phyloP scores from a whole-genome alignment of 345 rosid genomes.

The Arabidopsis suecica region DNA sequence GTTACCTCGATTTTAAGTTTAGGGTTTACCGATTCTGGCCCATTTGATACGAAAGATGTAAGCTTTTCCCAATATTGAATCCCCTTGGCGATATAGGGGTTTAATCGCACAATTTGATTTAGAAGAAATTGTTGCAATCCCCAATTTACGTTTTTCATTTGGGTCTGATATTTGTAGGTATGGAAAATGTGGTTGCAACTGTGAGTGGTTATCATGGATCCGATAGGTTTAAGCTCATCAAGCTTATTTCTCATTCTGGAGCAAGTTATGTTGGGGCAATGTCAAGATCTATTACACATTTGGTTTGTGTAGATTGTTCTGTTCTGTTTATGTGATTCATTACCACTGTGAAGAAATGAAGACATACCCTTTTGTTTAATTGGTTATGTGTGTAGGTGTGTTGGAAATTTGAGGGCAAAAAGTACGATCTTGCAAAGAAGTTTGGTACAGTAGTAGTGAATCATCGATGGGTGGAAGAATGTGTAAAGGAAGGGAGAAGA shows the following conservation, averaged over 20 bases:
- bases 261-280: slow-evolving; percentile 82
- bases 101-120: background rate
- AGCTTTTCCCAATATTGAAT: background rate
- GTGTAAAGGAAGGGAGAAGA: slow-evolving; percentile 63
- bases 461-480: slow-evolving; percentile 89
- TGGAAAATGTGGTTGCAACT: slow-evolving; percentile 90
- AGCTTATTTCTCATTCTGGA: slow-evolving; percentile 69
- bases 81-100: background rate
- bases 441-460: slow-evolving; percentile 62
- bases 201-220: slow-evolving; percentile 88
- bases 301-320: slow-evolving; percentile 53
- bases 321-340: background rate
- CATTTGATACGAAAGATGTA: background rate
- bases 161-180: slow-evolving; percentile 51
- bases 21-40: background rate
- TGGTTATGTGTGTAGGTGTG: slow-evolving; percentile 61
- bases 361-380: slow-evolving; percentile 6
- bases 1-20: background rate
- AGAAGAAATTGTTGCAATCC: background rate
- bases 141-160: background rate
- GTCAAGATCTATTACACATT: slow-evolving; percentile 75
- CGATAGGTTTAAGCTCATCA: slow-evolving; percentile 82
- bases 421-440: slow-evolving; percentile 67
- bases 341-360: background rate
- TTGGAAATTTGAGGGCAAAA: slow-evolving; percentile 79